A percentile compares a stretch with the other conserved stretches of the same genome.
Evolutionary conservation across 108 stramenopile genomes (phyloP).

Genomic region (Epipyxis sp.): DNA sequence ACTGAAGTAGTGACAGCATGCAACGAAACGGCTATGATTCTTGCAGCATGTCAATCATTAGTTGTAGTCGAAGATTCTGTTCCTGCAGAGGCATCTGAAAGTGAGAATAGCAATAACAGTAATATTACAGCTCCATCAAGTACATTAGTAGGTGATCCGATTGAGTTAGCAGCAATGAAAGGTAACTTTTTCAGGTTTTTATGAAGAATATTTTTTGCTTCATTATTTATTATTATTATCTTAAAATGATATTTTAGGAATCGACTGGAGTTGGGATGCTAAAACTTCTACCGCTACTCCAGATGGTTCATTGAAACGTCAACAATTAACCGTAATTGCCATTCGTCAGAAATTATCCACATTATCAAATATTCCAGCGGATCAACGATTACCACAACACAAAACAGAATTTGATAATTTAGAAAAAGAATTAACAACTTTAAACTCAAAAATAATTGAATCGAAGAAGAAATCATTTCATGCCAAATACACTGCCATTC

Average conservation of each 20-base stretch:
- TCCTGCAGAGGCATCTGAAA: slow-evolving; percentile 54
- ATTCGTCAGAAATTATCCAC: not conserved
- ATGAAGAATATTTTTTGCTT: too few relatives aligned
- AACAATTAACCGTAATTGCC: not conserved
- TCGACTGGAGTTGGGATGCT: slow-evolving; percentile 68
- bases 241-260: too few relatives aligned
- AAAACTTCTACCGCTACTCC: slow-evolving; percentile 46
- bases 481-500: not conserved
- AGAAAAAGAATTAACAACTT: slow-evolving; percentile 13
- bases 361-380: not conserved
- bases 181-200: too few relatives aligned
- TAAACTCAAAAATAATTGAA: slow-evolving; percentile 6
- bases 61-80: slow-evolving; percentile 67
- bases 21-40: slow-evolving; percentile 66
- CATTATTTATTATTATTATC: too few relatives aligned
- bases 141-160: slow-evolving; percentile 71
- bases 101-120: not conserved
- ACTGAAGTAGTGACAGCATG: slow-evolving; percentile 36
- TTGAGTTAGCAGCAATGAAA: slow-evolving; percentile 75
- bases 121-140: not conserved
- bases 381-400: not conserved
- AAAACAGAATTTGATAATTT: not conserved
- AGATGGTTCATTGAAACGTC: not conserved
- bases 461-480: not conserved
- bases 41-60: slow-evolving; percentile 84